A percentile compares a stretch with the other conserved stretches of the same genome.
These are phyloP conservation scores for Ramichloridium luteum DNA, from an alignment of 2,329 filamentous ascomycete species.

Conservation along the genomic window DNA sequence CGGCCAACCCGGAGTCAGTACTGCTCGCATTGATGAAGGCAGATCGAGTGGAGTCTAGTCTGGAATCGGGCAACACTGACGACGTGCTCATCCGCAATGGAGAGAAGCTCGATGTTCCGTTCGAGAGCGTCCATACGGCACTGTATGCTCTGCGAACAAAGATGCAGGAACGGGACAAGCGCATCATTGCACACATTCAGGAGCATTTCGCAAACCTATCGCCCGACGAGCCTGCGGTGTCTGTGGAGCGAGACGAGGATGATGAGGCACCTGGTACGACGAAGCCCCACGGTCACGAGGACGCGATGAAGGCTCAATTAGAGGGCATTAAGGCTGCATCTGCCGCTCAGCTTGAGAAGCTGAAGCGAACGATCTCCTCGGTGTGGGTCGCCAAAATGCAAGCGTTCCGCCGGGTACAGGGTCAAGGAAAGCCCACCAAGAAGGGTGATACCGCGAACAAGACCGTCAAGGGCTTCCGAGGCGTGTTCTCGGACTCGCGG, in stretches of 20 bases:
- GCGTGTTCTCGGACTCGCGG: conserved; percentile 80
- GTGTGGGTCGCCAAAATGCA: conserved; percentile 93
- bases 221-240: conserved; percentile 27
- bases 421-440: conserved; percentile 49
- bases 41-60: conserved; percentile 71
- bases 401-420: conserved; percentile 87
- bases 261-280: conserved; percentile 33
- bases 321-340: conserved; percentile 52
- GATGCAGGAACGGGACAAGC: conserved; percentile 52
- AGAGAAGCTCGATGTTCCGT: conserved; percentile 67
- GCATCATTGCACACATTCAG: conserved; percentile 44
- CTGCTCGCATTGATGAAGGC: conserved; percentile 80
- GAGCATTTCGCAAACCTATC: conserved; percentile 39
- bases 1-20: conserved; percentile 87
- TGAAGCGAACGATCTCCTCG: conserved; percentile 79
- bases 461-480: conserved; percentile 52
- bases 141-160: conserved; percentile 80
- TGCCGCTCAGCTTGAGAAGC: conserved; percentile 57
- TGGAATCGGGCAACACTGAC: conserved; percentile 54
- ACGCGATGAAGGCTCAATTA: conserved; percentile 42
- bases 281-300: conserved; percentile 39
- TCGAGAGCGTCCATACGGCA: conserved; percentile 68
- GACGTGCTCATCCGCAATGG: conserved; percentile 56
- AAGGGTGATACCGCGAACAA: conserved; percentile 20
- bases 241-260: conserved; percentile 35